Percentiles rank a stretch among this genome's conserved stretches.
Evolutionary conservation across 2,329 filamentous ascomycete genomes (phyloP).

Genomic region (Cryphonectria japonica): DNA sequence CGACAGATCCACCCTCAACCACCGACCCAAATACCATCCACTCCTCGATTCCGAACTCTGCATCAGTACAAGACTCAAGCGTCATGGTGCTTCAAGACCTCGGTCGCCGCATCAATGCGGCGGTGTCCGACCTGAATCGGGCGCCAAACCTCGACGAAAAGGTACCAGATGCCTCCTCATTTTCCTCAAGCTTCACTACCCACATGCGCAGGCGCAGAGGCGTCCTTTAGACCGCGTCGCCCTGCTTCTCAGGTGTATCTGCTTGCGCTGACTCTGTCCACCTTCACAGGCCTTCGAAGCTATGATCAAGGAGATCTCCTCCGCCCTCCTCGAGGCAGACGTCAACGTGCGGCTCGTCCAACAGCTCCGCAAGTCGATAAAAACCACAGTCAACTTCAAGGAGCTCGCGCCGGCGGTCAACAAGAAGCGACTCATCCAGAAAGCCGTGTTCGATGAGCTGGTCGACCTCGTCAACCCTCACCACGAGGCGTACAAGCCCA

Average conservation of each 20-base stretch:
- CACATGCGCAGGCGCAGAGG: background rate
- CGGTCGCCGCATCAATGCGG: conserved; percentile 96
- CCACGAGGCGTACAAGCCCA: conserved; percentile 92
- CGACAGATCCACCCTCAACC: background rate
- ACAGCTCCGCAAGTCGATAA: conserved; percentile 90
- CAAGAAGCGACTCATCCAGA: conserved; percentile 98
- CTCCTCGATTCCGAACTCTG: no score
- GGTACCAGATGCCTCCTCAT: conserved; percentile 49
- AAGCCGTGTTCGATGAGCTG: conserved; percentile 95
- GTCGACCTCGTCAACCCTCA: conserved; percentile 95
- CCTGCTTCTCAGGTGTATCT: conserved; percentile 15
- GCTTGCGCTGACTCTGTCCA: conserved; percentile 39
- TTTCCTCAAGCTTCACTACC: background rate
- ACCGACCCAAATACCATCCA: background rate
- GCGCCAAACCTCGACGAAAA: conserved; percentile 96
- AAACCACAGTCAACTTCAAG: conserved; percentile 89
- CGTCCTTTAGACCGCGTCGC: background rate
- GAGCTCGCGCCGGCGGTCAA: conserved; percentile 89
- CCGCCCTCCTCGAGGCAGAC: conserved; percentile 93
- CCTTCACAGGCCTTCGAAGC: conserved; percentile 82
- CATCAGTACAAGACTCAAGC: conserved; percentile 4
- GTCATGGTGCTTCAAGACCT: conserved; percentile 98
- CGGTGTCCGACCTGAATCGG: conserved; percentile 89
- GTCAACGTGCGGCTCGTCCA: conserved; percentile 95
- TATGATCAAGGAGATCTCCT: conserved; percentile 98